Evolutionary conservation across 176 grass and related monocot species (phyloP).

Genomic region (Poa annua): DNA sequence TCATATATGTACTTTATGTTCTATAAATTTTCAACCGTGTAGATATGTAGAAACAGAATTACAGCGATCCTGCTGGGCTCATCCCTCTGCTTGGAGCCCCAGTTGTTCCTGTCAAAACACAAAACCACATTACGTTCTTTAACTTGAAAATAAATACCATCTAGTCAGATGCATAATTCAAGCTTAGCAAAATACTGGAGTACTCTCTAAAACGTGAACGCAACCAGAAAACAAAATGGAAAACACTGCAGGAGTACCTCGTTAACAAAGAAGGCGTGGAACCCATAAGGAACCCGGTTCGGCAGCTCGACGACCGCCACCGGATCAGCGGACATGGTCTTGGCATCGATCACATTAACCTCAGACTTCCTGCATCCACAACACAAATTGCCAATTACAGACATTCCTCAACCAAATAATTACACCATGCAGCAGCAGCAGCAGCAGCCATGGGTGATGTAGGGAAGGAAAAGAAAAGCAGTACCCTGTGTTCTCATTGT

Average conservation of each 20-base stretch:
- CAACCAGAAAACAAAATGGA: background rate
- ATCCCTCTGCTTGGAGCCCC: background rate
- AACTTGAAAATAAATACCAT: background rate
- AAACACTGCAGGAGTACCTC: conserved; percentile 53
- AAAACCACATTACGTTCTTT: background rate
- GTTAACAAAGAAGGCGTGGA: conserved; percentile 90
- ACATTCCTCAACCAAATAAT: background rate
- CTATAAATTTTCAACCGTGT: background rate
- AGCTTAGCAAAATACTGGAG: background rate
- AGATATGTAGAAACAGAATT: background rate
- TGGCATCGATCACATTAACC: conserved; percentile 88
- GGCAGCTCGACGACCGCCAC: conserved; percentile 88
- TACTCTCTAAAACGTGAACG: background rate
- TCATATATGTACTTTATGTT: background rate
- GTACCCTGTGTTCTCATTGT: conserved; percentile 91
- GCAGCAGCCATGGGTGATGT: background rate
- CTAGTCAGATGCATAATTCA: no score
- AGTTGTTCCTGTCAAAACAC: conserved; percentile 24
- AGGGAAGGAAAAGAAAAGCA: background rate
- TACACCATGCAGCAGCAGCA: background rate
- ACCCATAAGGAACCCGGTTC: conserved; percentile 80
- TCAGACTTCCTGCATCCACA: conserved; percentile 72
- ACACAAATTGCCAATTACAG: background rate
- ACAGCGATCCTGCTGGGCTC: background rate
- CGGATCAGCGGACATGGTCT: conserved; percentile 83